Evolutionary conservation across 2,329 filamentous ascomycete genomes (phyloP), one percentile per base, ranked within the genome.

Genomic region (Didymella pinodella): DNA sequence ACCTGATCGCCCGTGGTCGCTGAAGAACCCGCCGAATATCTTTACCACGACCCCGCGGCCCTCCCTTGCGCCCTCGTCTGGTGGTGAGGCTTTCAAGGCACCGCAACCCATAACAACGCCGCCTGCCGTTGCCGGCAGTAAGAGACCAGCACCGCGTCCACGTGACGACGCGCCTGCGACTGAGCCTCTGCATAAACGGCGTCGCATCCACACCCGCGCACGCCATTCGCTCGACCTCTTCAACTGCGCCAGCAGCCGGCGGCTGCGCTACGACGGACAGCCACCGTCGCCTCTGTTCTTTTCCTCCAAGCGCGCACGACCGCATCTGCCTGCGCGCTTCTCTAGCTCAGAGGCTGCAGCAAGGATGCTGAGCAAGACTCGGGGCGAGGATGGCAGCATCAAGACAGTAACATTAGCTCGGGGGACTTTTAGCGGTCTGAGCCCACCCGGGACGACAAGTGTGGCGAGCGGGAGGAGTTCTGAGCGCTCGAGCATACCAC

Each of bases 341-440:
- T 87, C 71, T 75, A 86, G 77, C 75, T 83, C 76, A 75, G 84
- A 78, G 78, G 83, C 77, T 76, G 86, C 85, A 62, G 83, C 85
- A 29, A 91, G 74, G 65, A 89, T 82, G 77, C 77, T 84, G 62
- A 81, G 78, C 68, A 83, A 81, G 64, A 78, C 81, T n/a, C 78
- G 77, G 16, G 72, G 67, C n/a, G 82, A 84, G 59, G 82, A 84
- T 41, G 75, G 68, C 54, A 77, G 77, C 65, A 78, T 84, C 70
- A 84, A 82, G 74, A 84, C 82, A 3, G 82, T 84, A 40, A 83
- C 78, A 31, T 73, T 84, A 46, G 80, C 82, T 12, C 76, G 82
- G 20, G 82, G 82, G 20, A 80, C 78, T 3, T 77, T 79, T 54
- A 75, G 66, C 63, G 67, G 69, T 26, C 69, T 70, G 63, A 80